Evolutionary conservation across 1,139 yeast genomes (phyloP), one percentile per base, ranked within the genome.

Genomic region (Pichia sp.): DNA sequence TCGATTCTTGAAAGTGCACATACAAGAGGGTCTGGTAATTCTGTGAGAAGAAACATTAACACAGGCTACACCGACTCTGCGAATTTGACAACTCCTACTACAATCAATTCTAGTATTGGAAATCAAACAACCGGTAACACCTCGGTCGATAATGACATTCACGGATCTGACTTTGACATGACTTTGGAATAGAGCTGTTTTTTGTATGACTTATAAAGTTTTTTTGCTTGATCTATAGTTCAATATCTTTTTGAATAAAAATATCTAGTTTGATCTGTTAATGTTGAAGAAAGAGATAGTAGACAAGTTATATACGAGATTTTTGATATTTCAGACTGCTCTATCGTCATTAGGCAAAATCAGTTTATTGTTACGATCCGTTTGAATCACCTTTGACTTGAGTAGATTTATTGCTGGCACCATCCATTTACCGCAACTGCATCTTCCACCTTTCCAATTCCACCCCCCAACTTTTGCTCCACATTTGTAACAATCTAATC

Each of bases 371-470:
- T 49, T 45, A 34, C 44, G 52, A 45, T 59, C 57, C 11, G 47
- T 44, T 43, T 59, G 58, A 52, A 87, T 97, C 5, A 89, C 93
- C 67, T 89, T 87, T 4, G 92, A 85, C 44, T 85, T 75, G 67
- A 85, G 93, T 51, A 93, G 69, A 68, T 88, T 90, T 58, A 95
- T 79, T 1, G 96, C 96, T 0, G 99, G 99, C 5, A 90, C 80
- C 75, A 93, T 85, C 99, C 99, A 93, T 63, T 82, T 82, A 2
- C 98, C 97, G 71, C 99, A 93, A 55, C 95, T 84, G 68, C 99
- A 93, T 61, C 95, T 76, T 5, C 92, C 83, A 0, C 99, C 99
- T 67, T 85, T 88, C 99, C 99, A 93, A 59, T 86, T 83, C 67
- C 90, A 93, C 0, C 90, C 92, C 5, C 99, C 99, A 2, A 86